phyloP scores from a whole-genome alignment of 163 green algal genomes.

The Chlamydomonas reinhardtii region DNA sequence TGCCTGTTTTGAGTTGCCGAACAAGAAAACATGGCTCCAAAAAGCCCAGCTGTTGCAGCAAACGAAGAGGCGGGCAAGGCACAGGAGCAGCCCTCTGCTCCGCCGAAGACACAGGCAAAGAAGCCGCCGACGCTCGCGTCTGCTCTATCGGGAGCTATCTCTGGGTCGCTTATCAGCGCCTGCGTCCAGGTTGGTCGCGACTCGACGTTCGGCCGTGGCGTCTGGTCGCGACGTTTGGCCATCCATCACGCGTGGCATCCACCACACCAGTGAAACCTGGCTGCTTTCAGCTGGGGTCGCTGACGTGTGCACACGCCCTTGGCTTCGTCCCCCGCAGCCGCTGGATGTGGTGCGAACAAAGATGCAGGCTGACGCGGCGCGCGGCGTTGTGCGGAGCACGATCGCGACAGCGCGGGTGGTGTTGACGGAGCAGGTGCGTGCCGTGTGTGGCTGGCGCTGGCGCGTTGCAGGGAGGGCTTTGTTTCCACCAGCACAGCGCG shows the following conservation, averaged over 20 bases:
- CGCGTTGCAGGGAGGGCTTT: no score
- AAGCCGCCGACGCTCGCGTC: conserved; percentile 55
- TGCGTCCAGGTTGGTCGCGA: conserved; percentile 69
- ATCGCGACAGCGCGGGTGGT: conserved; percentile 52
- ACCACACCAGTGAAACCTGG: no score
- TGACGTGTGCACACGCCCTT: no score
- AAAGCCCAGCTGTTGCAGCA: no score
- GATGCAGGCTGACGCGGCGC: conserved; percentile 86
- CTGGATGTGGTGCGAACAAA: conserved; percentile 92
- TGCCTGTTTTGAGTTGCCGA: no score
- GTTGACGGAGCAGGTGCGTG: conserved; percentile 29
- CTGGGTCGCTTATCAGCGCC: conserved; percentile 78
- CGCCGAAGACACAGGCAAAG: conserved; percentile 15
- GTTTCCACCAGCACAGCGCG: no score
- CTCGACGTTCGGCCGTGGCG: background rate
- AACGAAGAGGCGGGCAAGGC: no score
- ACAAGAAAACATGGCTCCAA: no score
- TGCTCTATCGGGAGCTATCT: conserved; percentile 70
- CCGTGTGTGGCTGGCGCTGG: background rate
- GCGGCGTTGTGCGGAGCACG: conserved; percentile 57
- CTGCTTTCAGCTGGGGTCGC: background rate
- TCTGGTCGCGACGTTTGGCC: background rate
- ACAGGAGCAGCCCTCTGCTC: no score
- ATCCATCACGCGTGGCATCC: no score
- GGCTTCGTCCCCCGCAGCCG: conserved; percentile 66